These are phyloP conservation scores for Lactarius evosmus DNA, from an alignment of 768 basidiomycete species.

Conservation along the genomic window DNA sequence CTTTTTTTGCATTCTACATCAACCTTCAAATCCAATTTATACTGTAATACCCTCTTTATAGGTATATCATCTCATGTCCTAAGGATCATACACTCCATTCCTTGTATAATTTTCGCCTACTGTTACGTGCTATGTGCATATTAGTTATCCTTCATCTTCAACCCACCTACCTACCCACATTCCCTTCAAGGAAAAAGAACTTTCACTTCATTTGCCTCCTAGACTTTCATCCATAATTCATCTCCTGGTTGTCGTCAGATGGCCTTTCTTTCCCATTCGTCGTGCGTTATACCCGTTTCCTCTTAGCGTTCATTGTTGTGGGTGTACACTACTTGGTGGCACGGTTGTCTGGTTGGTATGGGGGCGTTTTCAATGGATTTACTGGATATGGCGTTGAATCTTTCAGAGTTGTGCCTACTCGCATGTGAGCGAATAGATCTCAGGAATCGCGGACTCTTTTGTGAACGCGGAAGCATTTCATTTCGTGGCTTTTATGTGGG, in stretches of 20 bases:
- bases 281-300: constrained; percentile 15
- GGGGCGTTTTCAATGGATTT: constrained; percentile 4
- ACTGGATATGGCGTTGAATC: background rate
- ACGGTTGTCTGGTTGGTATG: constrained; percentile 11
- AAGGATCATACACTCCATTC: constrained; percentile 4
- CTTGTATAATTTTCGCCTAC: constrained; percentile 14
- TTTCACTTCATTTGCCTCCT: background rate
- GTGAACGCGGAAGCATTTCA: background rate
- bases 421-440: background rate
- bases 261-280: constrained; percentile 9
- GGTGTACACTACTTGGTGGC: constrained; percentile 21
- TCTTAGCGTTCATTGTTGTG: constrained; percentile 13
- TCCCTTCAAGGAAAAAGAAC: background rate
- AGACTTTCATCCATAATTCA: background rate
- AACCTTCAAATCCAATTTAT: background rate
- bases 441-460: background rate
- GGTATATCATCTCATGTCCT: background rate
- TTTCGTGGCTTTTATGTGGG: too few species aligned
- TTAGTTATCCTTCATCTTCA: constrained; percentile 6
- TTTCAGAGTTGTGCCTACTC: background rate
- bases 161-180: background rate
- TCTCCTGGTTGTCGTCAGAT: constrained; percentile 1
- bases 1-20: background rate
- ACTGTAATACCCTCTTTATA: constrained; percentile 13
- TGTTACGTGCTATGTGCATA: constrained; percentile 21